Conservation (phyloP, 1,284 basidiomycete genomes). For the Trametes polyzona region DNA sequence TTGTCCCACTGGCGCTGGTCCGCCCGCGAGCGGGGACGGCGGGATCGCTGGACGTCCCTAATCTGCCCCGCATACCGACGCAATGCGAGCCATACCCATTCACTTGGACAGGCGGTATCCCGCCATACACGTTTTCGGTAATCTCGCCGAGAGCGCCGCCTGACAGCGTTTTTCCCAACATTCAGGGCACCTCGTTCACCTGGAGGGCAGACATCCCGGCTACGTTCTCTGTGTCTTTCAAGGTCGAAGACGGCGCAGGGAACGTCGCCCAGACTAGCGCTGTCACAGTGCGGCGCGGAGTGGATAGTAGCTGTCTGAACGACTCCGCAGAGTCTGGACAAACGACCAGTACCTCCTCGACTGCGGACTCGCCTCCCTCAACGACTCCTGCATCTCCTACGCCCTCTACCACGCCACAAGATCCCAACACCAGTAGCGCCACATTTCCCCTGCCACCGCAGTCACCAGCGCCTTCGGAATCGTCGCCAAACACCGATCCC, state of each 20-base stretch:
- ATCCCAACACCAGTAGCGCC: background rate
- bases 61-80: background rate
- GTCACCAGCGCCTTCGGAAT: no score
- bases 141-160: background rate
- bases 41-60: background rate
- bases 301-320: background rate
- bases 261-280: background rate
- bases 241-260: background rate
- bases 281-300: background rate
- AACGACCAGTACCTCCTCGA: background rate
- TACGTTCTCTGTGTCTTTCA: background rate
- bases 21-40: background rate
- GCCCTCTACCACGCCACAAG: no score
- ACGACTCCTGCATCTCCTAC: no score
- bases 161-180: background rate
- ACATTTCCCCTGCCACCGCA: no score
- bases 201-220: background rate
- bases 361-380: no score
- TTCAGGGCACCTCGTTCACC: background rate
- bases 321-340: background rate
- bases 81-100: background rate
- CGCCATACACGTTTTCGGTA: constrained; percentile 1
- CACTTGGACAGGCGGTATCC: background rate
- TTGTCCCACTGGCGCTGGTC: background rate
- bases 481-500: no score